Percentiles rank a stretch among this genome's conserved stretches.
phyloP scores from a whole-genome alignment of 1,284 basidiomycete species.

The Tilletia setariae region DNA sequence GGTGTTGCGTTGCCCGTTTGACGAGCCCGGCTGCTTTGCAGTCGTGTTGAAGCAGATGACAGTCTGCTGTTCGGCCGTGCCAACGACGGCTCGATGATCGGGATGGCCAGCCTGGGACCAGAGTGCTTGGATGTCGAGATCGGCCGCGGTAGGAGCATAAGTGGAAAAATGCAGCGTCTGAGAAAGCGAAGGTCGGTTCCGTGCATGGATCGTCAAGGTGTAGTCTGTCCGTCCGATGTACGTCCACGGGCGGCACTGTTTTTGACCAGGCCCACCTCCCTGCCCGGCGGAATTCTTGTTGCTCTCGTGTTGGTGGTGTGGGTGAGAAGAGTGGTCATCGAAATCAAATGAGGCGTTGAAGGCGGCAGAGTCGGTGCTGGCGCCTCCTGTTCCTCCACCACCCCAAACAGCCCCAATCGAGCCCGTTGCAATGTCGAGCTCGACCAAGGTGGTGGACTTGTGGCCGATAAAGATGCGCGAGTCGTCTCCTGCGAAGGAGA shows the following conservation, averaged over 20 bases:
- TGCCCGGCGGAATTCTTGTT: too few species aligned
- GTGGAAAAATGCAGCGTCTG: conserved; percentile 51
- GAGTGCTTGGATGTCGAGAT: conserved; percentile 41
- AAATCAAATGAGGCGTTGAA: background rate
- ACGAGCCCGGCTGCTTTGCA: background rate
- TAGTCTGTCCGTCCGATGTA: conserved; percentile 50
- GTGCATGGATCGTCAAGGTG: conserved; percentile 50
- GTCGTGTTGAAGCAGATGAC: conserved; percentile 44
- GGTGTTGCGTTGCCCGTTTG: background rate
- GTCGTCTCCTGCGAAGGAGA: conserved; percentile 70
- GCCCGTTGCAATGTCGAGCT: conserved; percentile 78
- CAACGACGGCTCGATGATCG: conserved; percentile 38
- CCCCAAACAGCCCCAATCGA: conserved; percentile 73
- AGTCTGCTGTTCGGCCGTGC: conserved; percentile 46
- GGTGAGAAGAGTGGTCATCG: conserved; percentile 3
- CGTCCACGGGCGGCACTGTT: conserved; percentile 19
- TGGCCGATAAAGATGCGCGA: conserved; percentile 75
- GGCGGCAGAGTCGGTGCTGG: background rate
- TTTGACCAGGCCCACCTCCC: too few species aligned
- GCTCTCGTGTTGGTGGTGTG: background rate
- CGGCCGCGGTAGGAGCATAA: conserved; percentile 48
- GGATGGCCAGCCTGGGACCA: conserved; percentile 38
- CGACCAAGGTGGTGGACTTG: conserved; percentile 75
- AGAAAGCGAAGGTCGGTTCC: conserved; percentile 34
- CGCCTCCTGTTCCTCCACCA: conserved; percentile 20